Evolutionary conservation across 805 yeast species (phyloP), one percentile per base, ranked within the genome.

Genomic region (Wickerhamomyces rabaulensis): DNA sequence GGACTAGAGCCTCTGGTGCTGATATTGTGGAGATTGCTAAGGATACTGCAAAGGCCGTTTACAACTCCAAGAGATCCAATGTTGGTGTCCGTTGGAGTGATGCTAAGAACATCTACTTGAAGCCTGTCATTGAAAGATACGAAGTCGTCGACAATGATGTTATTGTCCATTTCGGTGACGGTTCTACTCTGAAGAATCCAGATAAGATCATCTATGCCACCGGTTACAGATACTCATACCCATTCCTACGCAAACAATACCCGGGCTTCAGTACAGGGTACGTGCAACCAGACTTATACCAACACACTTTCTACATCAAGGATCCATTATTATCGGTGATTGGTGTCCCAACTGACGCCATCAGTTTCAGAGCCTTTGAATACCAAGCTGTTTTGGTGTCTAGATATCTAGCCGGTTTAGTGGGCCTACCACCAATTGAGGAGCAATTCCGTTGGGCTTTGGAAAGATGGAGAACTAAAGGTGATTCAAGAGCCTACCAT

Each of bases 1-100:
- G 91, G 0, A 79, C 79, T 50, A 76, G 80, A 10, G 79, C 88
- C 5, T 78, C 87, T 38, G 94, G 87, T n/a, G 71, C 76, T 17
- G 94, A 86, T 56, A 56, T 67, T 81, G 46, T 73, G 1, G 58
- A 60, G 40, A 61, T 49, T 6, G 44, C 48, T 4, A 12, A 33
- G 9, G 40, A 46, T 12, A 20, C 29, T 5, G 51, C 52, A 6
- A 44, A 45, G 16, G 20, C 17, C 2, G 35, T 50, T 9, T 52
- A 44, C 20, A 47, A 45, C 17, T 50, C 53, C 62, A 84, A 15
- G 73, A 75, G 54, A 57, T 20, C 44, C 9, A 27, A 41, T 15
- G 35, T 40, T 19, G 43, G 40, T 8, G 21, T 39, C 2, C 22
- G 44, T 16, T 40, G 48, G 26, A 37, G 40, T 29, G 50, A 62